phyloP scores from a whole-genome alignment of 257 asterid genomes.

The Fraxinus anomala region DNA sequence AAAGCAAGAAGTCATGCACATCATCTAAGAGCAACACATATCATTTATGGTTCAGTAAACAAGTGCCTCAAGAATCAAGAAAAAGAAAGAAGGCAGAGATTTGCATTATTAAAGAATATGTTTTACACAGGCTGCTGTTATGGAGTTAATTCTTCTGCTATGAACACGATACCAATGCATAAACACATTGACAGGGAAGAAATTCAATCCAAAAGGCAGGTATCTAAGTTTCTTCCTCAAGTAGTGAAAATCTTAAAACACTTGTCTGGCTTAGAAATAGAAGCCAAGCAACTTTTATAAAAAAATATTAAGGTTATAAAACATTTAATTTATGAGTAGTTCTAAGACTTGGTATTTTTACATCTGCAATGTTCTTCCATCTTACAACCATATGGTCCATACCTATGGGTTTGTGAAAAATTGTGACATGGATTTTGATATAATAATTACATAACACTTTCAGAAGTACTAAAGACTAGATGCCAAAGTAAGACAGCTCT shows the following conservation, averaged over 20 bases:
- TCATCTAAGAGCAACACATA: neutral
- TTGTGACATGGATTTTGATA: neutral
- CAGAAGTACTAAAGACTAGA: neutral
- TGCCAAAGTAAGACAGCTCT: neutral
- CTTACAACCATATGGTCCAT: neutral
- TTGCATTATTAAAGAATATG: neutral
- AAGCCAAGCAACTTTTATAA: neutral
- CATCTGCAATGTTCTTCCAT: neutral
- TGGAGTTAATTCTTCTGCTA: neutral
- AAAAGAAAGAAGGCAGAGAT: constrained; percentile 6
- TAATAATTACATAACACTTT: neutral
- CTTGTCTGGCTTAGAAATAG: neutral
- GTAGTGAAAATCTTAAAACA: neutral
- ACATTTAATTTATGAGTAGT: neutral
- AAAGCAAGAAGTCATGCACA: constrained; percentile 29
- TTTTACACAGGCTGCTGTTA: neutral
- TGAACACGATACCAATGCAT: neutral
- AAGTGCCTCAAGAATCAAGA: constrained; percentile 8
- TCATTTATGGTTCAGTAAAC: neutral
- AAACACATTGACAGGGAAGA: neutral
- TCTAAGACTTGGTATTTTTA: neutral
- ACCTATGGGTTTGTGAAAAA: neutral
- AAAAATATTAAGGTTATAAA: neutral
- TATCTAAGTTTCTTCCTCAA: neutral
- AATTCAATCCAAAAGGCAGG: neutral